These are phyloP conservation scores for Cercophora newfieldiana DNA, from an alignment of 495 filamentous ascomycete species.

Conservation along the genomic window DNA sequence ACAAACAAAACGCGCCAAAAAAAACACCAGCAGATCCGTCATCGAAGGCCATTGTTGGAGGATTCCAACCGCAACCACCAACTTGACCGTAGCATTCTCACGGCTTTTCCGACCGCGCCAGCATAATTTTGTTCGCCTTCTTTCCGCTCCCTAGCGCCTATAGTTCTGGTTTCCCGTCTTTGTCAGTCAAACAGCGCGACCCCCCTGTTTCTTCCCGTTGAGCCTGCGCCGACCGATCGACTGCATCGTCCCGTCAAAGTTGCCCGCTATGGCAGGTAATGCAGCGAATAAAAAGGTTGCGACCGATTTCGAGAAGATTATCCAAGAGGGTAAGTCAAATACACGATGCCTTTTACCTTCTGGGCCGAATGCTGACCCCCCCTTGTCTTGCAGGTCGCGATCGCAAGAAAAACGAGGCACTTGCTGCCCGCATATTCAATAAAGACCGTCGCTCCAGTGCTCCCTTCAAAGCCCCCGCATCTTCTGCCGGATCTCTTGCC, in stretches of 20 bases:
- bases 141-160: neutral
- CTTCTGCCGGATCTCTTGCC: slow-evolving; percentile 59
- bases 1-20: neutral
- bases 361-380: neutral
- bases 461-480: slow-evolving; percentile 45
- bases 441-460: slow-evolving; percentile 63
- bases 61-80: neutral
- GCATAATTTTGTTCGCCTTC: neutral
- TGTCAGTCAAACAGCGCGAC: neutral
- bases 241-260: neutral
- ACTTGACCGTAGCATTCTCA: neutral
- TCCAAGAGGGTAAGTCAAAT: slow-evolving; percentile 55
- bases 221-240: neutral
- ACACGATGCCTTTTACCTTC: too few species aligned
- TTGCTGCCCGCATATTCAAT: slow-evolving; percentile 71
- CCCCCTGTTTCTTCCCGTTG: neutral
- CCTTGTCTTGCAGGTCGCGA: slow-evolving; percentile 54
- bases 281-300: slow-evolving; percentile 47
- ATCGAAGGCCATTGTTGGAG: neutral
- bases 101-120: neutral
- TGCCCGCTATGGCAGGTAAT: slow-evolving; percentile 33
- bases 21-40: neutral
- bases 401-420: slow-evolving; percentile 66
- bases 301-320: slow-evolving; percentile 65
- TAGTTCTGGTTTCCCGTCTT: neutral